phyloP scores from a whole-genome alignment of 176 grass and related monocot genomes.

The Oryza punctata region DNA sequence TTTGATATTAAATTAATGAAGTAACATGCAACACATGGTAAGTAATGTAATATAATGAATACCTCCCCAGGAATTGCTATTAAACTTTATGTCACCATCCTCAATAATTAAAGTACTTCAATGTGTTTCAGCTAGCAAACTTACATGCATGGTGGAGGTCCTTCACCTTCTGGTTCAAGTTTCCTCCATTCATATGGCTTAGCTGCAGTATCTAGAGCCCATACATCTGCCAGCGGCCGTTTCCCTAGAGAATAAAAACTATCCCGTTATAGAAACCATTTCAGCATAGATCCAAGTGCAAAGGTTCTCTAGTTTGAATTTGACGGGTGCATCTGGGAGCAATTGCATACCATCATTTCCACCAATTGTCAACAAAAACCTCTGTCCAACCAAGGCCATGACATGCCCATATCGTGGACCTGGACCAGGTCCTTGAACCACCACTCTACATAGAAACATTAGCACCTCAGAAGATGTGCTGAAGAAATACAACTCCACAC shows the following conservation, averaged over 20 bases:
- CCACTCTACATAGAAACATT: constrained; percentile 64
- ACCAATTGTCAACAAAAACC: constrained; percentile 98
- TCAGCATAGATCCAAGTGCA: constrained; percentile 6
- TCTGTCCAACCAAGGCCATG: constrained; percentile 99
- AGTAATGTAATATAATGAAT: not conserved
- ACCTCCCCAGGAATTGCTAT: constrained; percentile 15
- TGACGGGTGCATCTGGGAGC: constrained; percentile 29
- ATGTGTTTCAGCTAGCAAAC: constrained; percentile 27
- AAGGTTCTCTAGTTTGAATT: constrained; percentile 13
- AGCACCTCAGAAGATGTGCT: constrained; percentile 45
- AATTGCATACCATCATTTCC: constrained; percentile 93
- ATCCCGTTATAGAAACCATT: constrained; percentile 8
- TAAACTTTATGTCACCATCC: constrained; percentile 5
- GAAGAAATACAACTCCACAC: constrained; percentile 18
- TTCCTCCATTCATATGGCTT: constrained; percentile 99
- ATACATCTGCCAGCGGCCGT: constrained; percentile 93
- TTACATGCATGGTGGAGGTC: constrained; percentile 99
- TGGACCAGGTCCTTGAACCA: constrained; percentile 99
- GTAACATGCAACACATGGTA: constrained; percentile 16
- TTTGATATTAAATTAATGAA: constrained; percentile 17
- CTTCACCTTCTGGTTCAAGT: constrained; percentile 99
- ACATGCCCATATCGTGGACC: constrained; percentile 98
- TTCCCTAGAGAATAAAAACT: constrained; percentile 67
- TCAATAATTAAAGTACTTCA: constrained; percentile 18
- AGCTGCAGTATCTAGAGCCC: constrained; percentile 98